Evolutionary conservation across 176 grass and related monocot genomes (phyloP).

Genomic region (Bromus sterilis): DNA sequence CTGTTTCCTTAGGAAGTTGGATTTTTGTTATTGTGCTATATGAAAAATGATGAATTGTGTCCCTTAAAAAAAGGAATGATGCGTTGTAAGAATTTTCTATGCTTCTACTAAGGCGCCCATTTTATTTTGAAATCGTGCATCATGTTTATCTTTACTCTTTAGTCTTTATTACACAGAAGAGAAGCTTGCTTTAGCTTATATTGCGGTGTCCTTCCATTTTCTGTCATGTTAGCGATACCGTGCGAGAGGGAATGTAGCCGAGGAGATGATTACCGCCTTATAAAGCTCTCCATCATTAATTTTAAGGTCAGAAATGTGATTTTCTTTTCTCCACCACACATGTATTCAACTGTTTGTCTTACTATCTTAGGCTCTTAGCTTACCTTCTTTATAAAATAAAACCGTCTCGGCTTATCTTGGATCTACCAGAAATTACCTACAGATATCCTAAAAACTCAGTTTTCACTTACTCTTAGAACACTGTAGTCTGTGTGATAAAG

Average conservation of each 20-base stretch:
- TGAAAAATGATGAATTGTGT: not conserved
- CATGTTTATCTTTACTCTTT: not conserved
- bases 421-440: not conserved
- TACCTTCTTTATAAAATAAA: not conserved
- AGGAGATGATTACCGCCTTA: constrained; percentile 90
- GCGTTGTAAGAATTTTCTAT: no score
- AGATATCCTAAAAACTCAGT: not conserved
- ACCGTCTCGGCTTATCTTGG: constrained; percentile 7
- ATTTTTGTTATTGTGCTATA: not conserved
- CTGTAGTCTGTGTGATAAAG: not conserved
- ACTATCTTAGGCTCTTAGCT: not conserved
- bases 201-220: not conserved
- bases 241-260: constrained; percentile 96
- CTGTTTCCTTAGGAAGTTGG: not conserved
- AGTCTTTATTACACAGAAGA: not conserved
- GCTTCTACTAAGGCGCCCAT: not conserved
- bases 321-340: not conserved
- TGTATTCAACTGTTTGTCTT: constrained; percentile 7
- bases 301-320: constrained; percentile 54
- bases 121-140: not conserved
- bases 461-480: not conserved
- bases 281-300: constrained; percentile 89
- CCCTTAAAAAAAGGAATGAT: no score
- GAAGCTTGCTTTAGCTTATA: constrained; percentile 10
- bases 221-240: constrained; percentile 58